A percentile compares a stretch with the other conserved stretches of the same genome.
Conservation (phyloP, 2,329 filamentous ascomycete species). For the Monilinia vaccinii-corymbosi region DNA sequence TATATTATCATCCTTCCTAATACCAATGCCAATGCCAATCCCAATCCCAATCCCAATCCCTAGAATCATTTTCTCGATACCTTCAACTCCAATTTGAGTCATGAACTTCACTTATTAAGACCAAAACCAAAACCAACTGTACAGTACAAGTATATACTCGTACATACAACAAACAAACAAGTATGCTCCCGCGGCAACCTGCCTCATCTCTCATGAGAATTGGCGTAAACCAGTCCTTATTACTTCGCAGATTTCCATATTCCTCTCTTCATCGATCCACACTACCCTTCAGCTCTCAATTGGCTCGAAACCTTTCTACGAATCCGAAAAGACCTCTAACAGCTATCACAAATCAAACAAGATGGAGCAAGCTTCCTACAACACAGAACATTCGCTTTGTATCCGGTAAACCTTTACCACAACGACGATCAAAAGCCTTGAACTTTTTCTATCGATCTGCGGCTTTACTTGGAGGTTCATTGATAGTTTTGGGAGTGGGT, state of each 20-base stretch:
- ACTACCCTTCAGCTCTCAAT: background rate
- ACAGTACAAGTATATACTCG: background rate
- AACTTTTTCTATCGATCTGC: conserved; percentile 62
- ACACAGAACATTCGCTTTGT: conserved; percentile 26
- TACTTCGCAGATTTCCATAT: conserved; percentile 5
- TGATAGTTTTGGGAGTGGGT: conserved; percentile 58
- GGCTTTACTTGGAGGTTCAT: conserved; percentile 64
- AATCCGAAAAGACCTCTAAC: background rate
- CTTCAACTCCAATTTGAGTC: background rate
- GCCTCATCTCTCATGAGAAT: conserved; percentile 17
- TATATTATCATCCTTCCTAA: no score
- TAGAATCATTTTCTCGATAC: background rate
- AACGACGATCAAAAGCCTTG: conserved; percentile 38
- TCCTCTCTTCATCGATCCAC: background rate
- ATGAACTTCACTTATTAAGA: background rate
- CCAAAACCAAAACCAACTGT: no score
- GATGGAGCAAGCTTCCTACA: conserved; percentile 5
- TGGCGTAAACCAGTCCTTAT: conserved; percentile 1
- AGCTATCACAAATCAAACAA: background rate
- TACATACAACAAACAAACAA: background rate
- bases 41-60: no score
- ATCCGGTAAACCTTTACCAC: conserved; percentile 45
- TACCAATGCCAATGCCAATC: no score
- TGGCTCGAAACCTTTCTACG: background rate
- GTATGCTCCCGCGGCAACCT: conserved; percentile 21